Evolutionary conservation across 2,329 filamentous ascomycete species (phyloP).

Genomic region (Pestalotiopsis sp.): DNA sequence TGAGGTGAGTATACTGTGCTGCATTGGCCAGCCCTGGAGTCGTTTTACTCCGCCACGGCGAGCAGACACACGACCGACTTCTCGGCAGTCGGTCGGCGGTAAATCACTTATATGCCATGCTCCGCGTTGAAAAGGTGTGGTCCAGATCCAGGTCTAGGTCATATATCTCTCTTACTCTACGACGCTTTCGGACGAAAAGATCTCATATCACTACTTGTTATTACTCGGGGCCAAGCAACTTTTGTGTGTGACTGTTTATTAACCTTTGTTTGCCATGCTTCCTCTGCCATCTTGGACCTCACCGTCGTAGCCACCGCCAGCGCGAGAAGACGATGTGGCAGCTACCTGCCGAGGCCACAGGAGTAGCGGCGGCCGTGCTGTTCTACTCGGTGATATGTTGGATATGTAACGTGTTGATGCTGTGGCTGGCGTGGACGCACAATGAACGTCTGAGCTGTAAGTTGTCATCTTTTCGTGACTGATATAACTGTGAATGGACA

Average conservation of each 20-base stretch:
- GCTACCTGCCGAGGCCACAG: slow-evolving; percentile 18
- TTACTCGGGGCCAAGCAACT: neutral
- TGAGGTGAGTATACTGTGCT: neutral
- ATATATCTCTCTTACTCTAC: neutral
- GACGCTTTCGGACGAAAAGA: neutral
- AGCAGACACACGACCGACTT: neutral
- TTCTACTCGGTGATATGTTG: slow-evolving; percentile 18
- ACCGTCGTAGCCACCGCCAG: neutral
- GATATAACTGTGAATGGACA: neutral
- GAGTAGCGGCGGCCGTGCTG: slow-evolving; percentile 19
- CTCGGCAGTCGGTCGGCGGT: neutral
- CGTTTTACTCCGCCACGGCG: neutral
- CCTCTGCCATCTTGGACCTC: neutral
- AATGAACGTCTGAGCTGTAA: slow-evolving; percentile 23
- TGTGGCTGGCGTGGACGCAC: slow-evolving; percentile 23
- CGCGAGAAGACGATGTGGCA: slow-evolving; percentile 11
- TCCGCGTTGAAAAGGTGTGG: neutral
- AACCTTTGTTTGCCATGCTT: neutral
- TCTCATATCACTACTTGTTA: neutral
- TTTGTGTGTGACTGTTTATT: neutral
- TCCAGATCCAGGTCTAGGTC: neutral
- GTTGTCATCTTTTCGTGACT: neutral
- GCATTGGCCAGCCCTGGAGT: neutral
- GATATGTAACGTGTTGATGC: slow-evolving; percentile 17
- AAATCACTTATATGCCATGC: neutral